A percentile compares a stretch with the other conserved stretches of the same genome.
Evolutionary conservation across 192 early-diverging fungal species (phyloP).

Genomic region (Entophlyctis luteolus): DNA sequence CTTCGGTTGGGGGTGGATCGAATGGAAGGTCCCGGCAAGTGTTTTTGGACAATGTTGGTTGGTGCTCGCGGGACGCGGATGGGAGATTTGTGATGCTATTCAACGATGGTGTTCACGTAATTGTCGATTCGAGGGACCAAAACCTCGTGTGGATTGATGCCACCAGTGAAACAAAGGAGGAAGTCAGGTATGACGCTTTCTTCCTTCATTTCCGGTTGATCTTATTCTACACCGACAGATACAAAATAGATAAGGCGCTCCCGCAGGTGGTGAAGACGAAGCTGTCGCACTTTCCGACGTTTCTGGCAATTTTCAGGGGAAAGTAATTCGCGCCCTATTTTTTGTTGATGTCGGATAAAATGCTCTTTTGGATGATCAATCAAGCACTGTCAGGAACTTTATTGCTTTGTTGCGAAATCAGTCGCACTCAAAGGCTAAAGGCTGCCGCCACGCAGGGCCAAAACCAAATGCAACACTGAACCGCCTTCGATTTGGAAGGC

Average conservation of each 20-base stretch:
- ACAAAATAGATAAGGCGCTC: constrained; percentile 38
- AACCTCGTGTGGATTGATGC: constrained; percentile 33
- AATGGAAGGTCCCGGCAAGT: constrained; percentile 3
- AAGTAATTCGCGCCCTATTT: too few relatives aligned
- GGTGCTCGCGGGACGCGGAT: constrained; percentile 40
- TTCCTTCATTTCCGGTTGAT: background rate
- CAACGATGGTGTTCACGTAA: constrained; percentile 41
- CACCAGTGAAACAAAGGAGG: background rate
- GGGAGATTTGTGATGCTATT: constrained; percentile 47
- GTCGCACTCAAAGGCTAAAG: background rate
- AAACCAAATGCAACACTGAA: constrained; percentile 85
- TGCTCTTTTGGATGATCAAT: background rate
- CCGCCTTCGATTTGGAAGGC: constrained; percentile 74
- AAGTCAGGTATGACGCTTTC: background rate
- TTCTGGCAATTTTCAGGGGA: constrained; percentile 28
- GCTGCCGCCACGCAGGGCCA: constrained; percentile 87
- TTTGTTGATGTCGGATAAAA: too few relatives aligned
- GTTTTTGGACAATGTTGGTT: constrained; percentile 41
- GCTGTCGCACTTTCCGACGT: constrained; percentile 44
- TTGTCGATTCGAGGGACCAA: constrained; percentile 40
- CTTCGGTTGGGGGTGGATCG: background rate
- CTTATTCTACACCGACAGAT: constrained; percentile 16
- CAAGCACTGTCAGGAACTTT: background rate
- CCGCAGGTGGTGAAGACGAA: constrained; percentile 39
- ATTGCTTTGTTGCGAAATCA: background rate